Evolutionary conservation across 2,329 filamentous ascomycete genomes (phyloP).

Genomic region (Epichloe glyceriae): DNA sequence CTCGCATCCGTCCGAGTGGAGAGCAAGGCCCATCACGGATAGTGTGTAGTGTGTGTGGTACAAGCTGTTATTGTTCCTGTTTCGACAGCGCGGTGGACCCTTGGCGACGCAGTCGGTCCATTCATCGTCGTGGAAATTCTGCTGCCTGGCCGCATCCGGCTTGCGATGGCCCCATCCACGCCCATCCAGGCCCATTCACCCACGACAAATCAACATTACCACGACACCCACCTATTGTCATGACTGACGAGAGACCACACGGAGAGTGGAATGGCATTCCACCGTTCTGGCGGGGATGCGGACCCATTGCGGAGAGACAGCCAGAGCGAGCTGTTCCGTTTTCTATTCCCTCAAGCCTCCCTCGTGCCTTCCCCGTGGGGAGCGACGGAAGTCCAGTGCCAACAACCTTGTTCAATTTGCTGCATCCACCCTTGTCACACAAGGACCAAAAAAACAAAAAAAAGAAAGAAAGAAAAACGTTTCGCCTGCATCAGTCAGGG

Average conservation of each 20-base stretch:
- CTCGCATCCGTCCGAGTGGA: background rate
- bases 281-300: slow-evolving; percentile 3
- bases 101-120: slow-evolving; percentile 8
- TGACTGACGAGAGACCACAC: background rate
- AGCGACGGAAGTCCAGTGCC: background rate
- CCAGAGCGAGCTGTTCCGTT: background rate
- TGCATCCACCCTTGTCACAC: background rate
- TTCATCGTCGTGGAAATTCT: slow-evolving; percentile 16
- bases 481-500: background rate
- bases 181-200: background rate
- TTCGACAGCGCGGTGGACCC: background rate
- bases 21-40: background rate
- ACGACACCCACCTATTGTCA: background rate
- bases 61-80: background rate
- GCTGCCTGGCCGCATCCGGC: slow-evolving; percentile 15
- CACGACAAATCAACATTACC: background rate
- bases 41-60: background rate
- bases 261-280: too few species aligned
- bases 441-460: background rate
- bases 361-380: too few species aligned
- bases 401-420: background rate
- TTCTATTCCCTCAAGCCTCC: background rate
- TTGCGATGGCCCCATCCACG: too few species aligned
- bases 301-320: background rate
- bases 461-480: too few species aligned